Evolutionary conservation across 1,284 basidiomycete genomes (phyloP), one percentile per base, ranked within the genome.

Genomic region (Somion occarium): DNA sequence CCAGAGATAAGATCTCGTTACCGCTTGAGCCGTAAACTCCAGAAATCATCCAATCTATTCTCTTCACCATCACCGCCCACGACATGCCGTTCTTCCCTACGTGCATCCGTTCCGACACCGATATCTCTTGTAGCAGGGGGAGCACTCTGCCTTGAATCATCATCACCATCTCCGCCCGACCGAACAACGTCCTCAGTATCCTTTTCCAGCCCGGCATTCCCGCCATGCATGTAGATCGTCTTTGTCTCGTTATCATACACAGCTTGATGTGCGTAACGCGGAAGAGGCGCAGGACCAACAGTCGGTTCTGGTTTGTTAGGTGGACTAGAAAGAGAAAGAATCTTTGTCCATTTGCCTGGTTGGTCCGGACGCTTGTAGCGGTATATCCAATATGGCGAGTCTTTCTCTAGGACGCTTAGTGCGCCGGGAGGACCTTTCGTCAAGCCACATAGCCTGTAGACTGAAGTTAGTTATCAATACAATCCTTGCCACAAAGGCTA

Each of bases 181-280:
- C n/a, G 5, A 51, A 20, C 24, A 3, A 45, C 38, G 19, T 38
- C 45, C 13, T 42, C 39, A 9, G 41, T 44, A 27, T 62, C 59
- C 12, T 26, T 39, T 5, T 55, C 54, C 2, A 65, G 52, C 0
- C 82, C 82, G 2, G 76, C 76, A 65, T 87, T 88, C 34, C 88
- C 88, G 3, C 86, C 88, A 56, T 89, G 85, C 68, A 90, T 71
- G 59, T 78, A 90, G 3, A 82, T 68, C 25, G 69, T 74, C 55
- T 73, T 78, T 27, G 76, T 76, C 25, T 62, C 66, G 0, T 75
- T 68, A 58, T 88, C 81, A 57, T 88, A 90, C 27, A 85, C 85
- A 7, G 88, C 79, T 61, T 90, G 85, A 61, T 89, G 85, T 3
- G 86, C 88, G 60, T 84, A 88, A 48, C 88, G 73, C 1, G 87